Conservation (phyloP, 192 early-diverging fungal species). For the Backusella australiensis region DNA sequence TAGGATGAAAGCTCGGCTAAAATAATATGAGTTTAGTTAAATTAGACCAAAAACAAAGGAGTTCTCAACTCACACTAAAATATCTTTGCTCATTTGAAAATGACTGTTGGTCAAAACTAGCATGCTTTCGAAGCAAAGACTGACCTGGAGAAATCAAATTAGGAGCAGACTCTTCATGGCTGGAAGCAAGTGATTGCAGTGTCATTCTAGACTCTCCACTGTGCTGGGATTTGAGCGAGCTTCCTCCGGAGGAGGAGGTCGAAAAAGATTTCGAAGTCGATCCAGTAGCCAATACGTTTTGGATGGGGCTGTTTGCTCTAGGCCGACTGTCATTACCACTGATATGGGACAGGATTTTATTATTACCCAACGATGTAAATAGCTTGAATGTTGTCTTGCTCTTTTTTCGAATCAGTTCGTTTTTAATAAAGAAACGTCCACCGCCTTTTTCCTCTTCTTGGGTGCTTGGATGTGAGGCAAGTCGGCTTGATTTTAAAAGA, state of each 20-base stretch:
- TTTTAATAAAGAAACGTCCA: background rate
- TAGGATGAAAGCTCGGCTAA: conserved; percentile 14
- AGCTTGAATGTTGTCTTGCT: conserved; percentile 4
- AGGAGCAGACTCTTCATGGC: background rate
- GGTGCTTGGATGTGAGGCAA: background rate
- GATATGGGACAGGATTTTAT: background rate
- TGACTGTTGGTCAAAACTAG: background rate
- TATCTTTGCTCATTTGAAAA: background rate
- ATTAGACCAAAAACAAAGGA: background rate
- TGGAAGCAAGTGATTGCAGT: background rate
- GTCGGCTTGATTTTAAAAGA: background rate
- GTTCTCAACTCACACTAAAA: conserved; percentile 10
- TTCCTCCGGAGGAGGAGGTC: background rate
- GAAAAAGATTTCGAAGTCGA: conserved; percentile 8
- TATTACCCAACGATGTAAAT: background rate
- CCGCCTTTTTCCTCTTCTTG: background rate
- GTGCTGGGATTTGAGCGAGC: background rate
- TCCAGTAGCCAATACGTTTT: background rate
- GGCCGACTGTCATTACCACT: background rate
- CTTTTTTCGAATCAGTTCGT: conserved; percentile 7
- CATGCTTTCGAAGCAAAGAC: background rate
- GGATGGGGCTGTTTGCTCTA: background rate
- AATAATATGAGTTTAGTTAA: background rate
- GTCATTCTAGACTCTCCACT: conserved; percentile 5
- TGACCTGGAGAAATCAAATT: background rate